A percentile compares a stretch with the other conserved stretches of the same genome.
Evolutionary conservation across 2,329 filamentous ascomycete genomes (phyloP).

Genomic region (Arthrobotrys sphaeroides): DNA sequence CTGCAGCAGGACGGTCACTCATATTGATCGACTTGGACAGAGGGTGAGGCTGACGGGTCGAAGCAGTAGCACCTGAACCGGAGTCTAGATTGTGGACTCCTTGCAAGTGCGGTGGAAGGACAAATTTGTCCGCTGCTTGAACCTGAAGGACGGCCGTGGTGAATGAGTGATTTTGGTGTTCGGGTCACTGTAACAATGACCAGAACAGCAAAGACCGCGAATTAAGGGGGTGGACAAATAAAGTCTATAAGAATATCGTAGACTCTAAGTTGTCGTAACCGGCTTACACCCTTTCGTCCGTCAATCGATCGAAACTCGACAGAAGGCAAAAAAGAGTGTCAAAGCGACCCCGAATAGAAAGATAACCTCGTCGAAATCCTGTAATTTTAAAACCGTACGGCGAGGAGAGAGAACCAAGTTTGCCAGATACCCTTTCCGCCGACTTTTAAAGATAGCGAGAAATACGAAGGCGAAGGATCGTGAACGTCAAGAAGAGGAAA

Average conservation of each 20-base stretch:
- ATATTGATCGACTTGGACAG: constrained; percentile 81
- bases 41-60: constrained; percentile 73
- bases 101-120: constrained; percentile 83
- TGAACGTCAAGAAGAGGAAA: constrained; percentile 50
- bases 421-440: constrained; percentile 20
- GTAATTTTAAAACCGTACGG: constrained; percentile 23
- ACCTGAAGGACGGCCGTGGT: constrained; percentile 59
- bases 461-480: constrained; percentile 51
- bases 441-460: constrained; percentile 45
- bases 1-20: constrained; percentile 66
- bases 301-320: constrained; percentile 27
- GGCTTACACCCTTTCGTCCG: constrained; percentile 6
- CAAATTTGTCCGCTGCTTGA: constrained; percentile 75
- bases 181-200: constrained; percentile 46
- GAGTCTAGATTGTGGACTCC: constrained; percentile 85
- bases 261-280: constrained; percentile 38
- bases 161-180: constrained; percentile 47
- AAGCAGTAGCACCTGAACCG: constrained; percentile 67
- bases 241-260: constrained; percentile 48
- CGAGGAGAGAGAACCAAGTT: constrained; percentile 13
- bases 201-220: constrained; percentile 58
- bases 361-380: constrained; percentile 14
- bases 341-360: constrained; percentile 25
- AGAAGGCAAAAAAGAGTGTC: constrained; percentile 10
- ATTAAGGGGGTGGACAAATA: constrained; percentile 53